Percentiles rank a stretch among this genome's conserved stretches.
Evolutionary conservation across 306 rosid species (phyloP).

Genomic region (Luffa aegyptiaca): DNA sequence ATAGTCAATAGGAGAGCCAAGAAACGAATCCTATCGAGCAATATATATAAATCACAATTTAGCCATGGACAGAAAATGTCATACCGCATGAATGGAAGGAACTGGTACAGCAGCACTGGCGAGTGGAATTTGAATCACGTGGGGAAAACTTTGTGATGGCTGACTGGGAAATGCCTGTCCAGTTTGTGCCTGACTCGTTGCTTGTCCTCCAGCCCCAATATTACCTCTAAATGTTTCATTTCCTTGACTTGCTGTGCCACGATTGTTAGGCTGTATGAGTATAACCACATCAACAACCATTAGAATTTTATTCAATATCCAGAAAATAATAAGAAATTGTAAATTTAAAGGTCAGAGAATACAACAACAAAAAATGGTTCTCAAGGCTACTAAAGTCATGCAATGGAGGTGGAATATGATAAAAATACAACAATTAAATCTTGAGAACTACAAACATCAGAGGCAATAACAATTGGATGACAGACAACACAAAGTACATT

Average conservation of each 20-base stretch:
- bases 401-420: background rate
- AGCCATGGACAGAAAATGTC: slow-evolving; percentile 10
- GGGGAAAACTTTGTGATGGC: slow-evolving; percentile 62
- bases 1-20: background rate
- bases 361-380: too few species aligned
- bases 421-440: background rate
- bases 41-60: background rate
- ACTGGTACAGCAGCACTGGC: slow-evolving; percentile 52
- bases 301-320: background rate
- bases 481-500: background rate
- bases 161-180: slow-evolving; percentile 58
- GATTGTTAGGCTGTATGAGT: slow-evolving; percentile 24
- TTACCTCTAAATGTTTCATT: slow-evolving; percentile 39
- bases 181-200: slow-evolving; percentile 49
- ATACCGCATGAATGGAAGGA: slow-evolving; percentile 66
- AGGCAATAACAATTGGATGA: background rate
- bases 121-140: slow-evolving; percentile 54
- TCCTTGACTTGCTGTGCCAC: slow-evolving; percentile 43
- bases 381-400: background rate
- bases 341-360: background rate
- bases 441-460: background rate
- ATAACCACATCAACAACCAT: slow-evolving; percentile 9
- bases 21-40: background rate
- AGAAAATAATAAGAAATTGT: background rate
- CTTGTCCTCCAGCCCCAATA: slow-evolving; percentile 20